Conservation (phyloP, 441 rosid genomes). For the Syzygium syzygioides region DNA sequence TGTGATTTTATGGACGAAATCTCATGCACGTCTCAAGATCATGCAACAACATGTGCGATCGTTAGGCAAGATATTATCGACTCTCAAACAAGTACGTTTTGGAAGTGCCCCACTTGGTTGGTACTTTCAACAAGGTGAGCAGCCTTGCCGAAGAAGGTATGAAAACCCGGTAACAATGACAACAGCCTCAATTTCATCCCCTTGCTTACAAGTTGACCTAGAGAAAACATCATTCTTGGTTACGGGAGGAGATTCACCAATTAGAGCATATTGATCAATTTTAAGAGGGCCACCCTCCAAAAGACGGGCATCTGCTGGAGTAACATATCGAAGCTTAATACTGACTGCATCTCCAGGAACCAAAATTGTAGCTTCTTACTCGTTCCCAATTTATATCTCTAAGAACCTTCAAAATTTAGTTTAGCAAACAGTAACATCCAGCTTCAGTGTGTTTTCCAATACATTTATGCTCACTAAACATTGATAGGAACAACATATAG, state of each 20-base stretch:
- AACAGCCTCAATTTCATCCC: conserved; percentile 57
- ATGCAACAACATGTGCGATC: no score
- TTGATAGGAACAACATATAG: neutral
- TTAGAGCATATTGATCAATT: conserved; percentile 63
- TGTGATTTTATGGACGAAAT: neutral
- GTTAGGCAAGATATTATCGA: no score
- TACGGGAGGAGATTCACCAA: conserved; percentile 65
- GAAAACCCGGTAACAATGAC: conserved; percentile 67
- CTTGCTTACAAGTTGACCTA: conserved; percentile 71
- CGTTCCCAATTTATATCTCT: conserved; percentile 61
- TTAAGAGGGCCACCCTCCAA: conserved; percentile 63
- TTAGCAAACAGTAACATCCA: neutral
- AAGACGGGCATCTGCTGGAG: conserved; percentile 72
- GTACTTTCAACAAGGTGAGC: conserved; percentile 74
- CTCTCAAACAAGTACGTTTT: conserved; percentile 21
- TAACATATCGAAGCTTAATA: conserved; percentile 58
- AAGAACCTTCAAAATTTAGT: conserved; percentile 29
- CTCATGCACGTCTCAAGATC: neutral
- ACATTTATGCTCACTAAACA: neutral
- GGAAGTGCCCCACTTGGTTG: conserved; percentile 62
- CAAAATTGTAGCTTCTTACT: conserved; percentile 64
- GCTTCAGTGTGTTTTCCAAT: neutral
- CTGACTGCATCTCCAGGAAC: conserved; percentile 67
- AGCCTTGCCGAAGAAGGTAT: conserved; percentile 71
- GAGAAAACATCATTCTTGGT: conserved; percentile 57